Conservation (phyloP, 2,329 filamentous ascomycete species). For the Neofusicoccum parvum region DNA sequence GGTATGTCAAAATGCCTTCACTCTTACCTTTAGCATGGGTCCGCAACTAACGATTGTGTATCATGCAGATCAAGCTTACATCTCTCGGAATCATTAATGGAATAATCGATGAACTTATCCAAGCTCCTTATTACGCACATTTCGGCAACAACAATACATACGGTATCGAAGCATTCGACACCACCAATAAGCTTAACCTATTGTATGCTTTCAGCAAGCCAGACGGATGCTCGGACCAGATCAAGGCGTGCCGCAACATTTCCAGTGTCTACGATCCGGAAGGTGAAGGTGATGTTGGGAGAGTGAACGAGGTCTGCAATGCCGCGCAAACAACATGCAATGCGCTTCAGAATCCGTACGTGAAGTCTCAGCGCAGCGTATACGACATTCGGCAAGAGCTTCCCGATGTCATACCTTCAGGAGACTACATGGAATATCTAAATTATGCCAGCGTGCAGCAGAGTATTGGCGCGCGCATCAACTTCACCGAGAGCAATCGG, state of each 20-base stretch:
- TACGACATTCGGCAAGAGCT: slow-evolving; percentile 50
- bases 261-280: slow-evolving; percentile 35
- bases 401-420: slow-evolving; percentile 41
- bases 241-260: slow-evolving; percentile 37
- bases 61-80: slow-evolving; percentile 56
- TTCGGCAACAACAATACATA: slow-evolving; percentile 69
- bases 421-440: slow-evolving; percentile 54
- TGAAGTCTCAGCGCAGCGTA: slow-evolving; percentile 32
- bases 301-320: slow-evolving; percentile 36
- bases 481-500: slow-evolving; percentile 49
- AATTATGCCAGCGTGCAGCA: slow-evolving; percentile 50
- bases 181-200: slow-evolving; percentile 52
- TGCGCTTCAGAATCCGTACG: slow-evolving; percentile 9
- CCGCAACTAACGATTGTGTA: not conserved
- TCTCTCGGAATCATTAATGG: slow-evolving; percentile 73
- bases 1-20: not conserved
- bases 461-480: slow-evolving; percentile 55
- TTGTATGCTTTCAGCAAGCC: slow-evolving; percentile 49
- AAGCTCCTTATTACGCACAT: slow-evolving; percentile 58
- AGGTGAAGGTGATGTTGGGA: slow-evolving; percentile 34
- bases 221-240: slow-evolving; percentile 56
- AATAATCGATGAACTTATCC: slow-evolving; percentile 65
- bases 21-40: not conserved
- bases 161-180: slow-evolving; percentile 59
- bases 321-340: slow-evolving; percentile 29